These are phyloP conservation scores for Micractinium conductrix DNA, from an alignment of 139 green algal species.

Conservation along the genomic window DNA sequence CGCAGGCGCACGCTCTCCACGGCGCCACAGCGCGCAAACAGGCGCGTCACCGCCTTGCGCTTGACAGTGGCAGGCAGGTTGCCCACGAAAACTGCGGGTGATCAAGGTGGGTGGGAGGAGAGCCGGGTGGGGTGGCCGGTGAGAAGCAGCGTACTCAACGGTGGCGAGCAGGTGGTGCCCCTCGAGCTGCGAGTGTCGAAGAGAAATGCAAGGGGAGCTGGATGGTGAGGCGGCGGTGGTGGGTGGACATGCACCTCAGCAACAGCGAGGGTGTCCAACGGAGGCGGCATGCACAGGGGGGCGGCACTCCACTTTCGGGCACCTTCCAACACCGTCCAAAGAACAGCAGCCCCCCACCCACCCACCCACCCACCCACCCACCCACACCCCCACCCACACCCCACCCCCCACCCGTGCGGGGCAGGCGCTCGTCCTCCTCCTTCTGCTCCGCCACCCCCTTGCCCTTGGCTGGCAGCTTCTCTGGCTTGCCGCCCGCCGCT, in stretches of 20 bases:
- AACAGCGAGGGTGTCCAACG: too few relatives aligned
- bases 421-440: conserved; percentile 64
- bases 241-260: too few relatives aligned
- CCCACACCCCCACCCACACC: too few relatives aligned
- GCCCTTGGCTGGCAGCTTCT: neutral
- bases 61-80: conserved; percentile 80
- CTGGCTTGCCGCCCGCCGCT: neutral
- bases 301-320: too few relatives aligned
- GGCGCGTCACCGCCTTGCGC: conserved; percentile 60
- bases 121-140: neutral
- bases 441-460: neutral
- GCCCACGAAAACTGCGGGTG: conserved; percentile 85
- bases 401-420: too few relatives aligned
- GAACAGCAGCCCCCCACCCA: too few relatives aligned
- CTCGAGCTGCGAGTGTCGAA: neutral
- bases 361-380: too few relatives aligned
- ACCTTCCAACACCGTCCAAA: too few relatives aligned
- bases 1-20: conserved; percentile 85
- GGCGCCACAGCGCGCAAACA: conserved; percentile 71
- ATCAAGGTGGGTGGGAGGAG: neutral
- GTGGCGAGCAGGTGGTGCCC: neutral
- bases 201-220: neutral
- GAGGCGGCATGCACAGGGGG: too few relatives aligned
- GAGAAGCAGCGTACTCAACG: neutral
- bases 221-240: too few relatives aligned